Evolutionary conservation across 805 yeast genomes (phyloP).

Genomic region (Pichia gijzeniarum): DNA sequence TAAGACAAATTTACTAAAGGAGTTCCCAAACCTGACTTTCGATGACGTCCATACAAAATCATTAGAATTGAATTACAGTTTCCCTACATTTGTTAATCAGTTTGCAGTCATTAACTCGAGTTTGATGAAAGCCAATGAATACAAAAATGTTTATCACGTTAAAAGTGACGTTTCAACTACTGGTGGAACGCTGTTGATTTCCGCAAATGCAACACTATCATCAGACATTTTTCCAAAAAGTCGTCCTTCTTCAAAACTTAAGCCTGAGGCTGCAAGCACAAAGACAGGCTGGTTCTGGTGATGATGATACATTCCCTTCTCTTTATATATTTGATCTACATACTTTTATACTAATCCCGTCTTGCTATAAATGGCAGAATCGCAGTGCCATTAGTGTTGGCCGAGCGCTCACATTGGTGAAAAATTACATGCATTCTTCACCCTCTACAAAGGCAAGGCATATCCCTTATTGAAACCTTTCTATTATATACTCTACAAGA

Average conservation of each 20-base stretch:
- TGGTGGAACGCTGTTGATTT: slow-evolving; percentile 50
- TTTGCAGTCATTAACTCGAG: slow-evolving; percentile 61
- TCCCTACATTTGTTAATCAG: slow-evolving; percentile 75
- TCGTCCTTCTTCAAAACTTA: background rate
- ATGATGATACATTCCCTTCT: background rate
- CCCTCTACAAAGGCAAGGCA: no score
- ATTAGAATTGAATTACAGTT: slow-evolving; percentile 47
- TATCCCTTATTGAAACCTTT: no score
- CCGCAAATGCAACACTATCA: slow-evolving; percentile 38
- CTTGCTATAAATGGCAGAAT: slow-evolving; percentile 2
- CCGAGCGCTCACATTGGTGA: background rate
- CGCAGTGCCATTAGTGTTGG: slow-evolving; percentile 1
- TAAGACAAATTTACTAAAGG: slow-evolving; percentile 31
- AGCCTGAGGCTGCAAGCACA: background rate
- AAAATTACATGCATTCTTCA: background rate
- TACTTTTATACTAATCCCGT: background rate
- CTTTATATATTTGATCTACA: background rate
- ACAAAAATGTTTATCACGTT: slow-evolving; percentile 33
- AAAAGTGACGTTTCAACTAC: slow-evolving; percentile 48
- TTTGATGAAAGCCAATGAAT: slow-evolving; percentile 25
- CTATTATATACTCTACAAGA: no score
- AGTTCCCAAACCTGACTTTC: slow-evolving; percentile 17
- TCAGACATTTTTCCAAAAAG: slow-evolving; percentile 2
- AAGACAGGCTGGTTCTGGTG: slow-evolving; percentile 13
- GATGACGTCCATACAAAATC: slow-evolving; percentile 37